Conservation (phyloP, 345 rosid genomes). For the Iberis pinnata region DNA sequence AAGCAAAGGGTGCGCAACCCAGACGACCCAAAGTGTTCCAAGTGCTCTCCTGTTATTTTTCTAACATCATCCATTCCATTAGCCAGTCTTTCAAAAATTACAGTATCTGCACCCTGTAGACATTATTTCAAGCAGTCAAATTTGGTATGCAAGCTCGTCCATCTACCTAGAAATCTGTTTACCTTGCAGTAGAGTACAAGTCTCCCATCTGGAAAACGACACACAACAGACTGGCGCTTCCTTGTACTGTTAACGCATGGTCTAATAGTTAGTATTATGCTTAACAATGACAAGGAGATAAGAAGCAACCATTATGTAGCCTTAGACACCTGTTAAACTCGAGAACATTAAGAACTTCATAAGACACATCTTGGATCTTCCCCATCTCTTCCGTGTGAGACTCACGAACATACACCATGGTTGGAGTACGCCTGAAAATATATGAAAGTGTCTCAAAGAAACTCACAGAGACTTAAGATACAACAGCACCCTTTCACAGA, state of each 20-base stretch:
- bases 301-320: not conserved
- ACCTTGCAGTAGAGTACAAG: slow-evolving; percentile 98
- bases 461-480: slow-evolving; percentile 15
- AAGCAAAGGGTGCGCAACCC: slow-evolving; percentile 97
- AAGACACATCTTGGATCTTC: slow-evolving; percentile 61
- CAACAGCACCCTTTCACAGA: slow-evolving; percentile 12
- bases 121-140: slow-evolving; percentile 32
- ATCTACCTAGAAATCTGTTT: slow-evolving; percentile 24
- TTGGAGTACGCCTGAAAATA: slow-evolving; percentile 77
- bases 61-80: slow-evolving; percentile 55
- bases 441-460: slow-evolving; percentile 20
- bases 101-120: slow-evolving; percentile 93
- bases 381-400: slow-evolving; percentile 95
- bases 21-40: slow-evolving; percentile 91
- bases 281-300: slow-evolving; percentile 9
- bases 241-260: slow-evolving; percentile 55
- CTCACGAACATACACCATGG: slow-evolving; percentile 82
- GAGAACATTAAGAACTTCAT: slow-evolving; percentile 90
- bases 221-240: slow-evolving; percentile 98
- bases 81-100: slow-evolving; percentile 79
- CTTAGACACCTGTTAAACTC: slow-evolving; percentile 80
- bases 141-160: slow-evolving; percentile 3
- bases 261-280: slow-evolving; percentile 3
- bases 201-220: slow-evolving; percentile 85
- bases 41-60: slow-evolving; percentile 63